These are phyloP conservation scores for Endocladia muricata DNA, from an alignment of 31 red algal species.

Conservation along the genomic window DNA sequence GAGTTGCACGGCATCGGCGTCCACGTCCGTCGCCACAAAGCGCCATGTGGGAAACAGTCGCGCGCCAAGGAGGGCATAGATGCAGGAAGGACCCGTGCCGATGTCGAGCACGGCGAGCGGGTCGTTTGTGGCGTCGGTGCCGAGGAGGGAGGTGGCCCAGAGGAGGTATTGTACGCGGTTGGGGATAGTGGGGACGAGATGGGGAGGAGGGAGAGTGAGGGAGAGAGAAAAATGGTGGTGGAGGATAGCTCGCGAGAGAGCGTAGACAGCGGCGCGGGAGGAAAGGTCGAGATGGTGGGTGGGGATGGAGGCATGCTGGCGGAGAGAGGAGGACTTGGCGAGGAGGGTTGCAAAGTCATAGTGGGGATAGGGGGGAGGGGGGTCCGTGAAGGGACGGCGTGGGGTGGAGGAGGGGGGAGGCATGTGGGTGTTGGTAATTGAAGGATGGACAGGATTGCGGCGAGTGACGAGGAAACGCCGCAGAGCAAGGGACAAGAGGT, in stretches of 20 bases:
- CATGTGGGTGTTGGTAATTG: no score
- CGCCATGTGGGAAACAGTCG: constrained; percentile 45
- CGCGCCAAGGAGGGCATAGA: constrained; percentile 47
- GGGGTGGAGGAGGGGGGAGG: no score
- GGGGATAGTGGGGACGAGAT: constrained; percentile 62
- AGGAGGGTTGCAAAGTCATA: no score
- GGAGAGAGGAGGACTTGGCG: no score
- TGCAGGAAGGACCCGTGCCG: constrained; percentile 58
- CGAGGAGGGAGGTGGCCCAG: constrained; percentile 47
- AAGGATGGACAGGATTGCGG: no score
- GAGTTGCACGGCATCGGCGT: constrained; percentile 19
- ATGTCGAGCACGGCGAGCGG: constrained; percentile 32
- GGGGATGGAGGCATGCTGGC: no score
- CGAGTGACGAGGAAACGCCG: no score
- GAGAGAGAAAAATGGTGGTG: constrained; percentile 39
- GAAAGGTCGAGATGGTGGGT: neutral
- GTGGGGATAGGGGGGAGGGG: no score
- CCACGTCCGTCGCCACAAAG: constrained; percentile 50
- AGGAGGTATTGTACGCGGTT: constrained; percentile 61
- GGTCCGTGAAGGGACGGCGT: no score
- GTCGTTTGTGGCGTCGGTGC: neutral
- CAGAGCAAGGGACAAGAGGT: no score
- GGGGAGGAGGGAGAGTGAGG: constrained; percentile 15
- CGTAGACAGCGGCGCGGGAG: constrained; percentile 19
- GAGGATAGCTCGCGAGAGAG: constrained; percentile 54